Conservation (phyloP, 1,284 basidiomycete genomes). For the Binderoboletus segoi region DNA sequence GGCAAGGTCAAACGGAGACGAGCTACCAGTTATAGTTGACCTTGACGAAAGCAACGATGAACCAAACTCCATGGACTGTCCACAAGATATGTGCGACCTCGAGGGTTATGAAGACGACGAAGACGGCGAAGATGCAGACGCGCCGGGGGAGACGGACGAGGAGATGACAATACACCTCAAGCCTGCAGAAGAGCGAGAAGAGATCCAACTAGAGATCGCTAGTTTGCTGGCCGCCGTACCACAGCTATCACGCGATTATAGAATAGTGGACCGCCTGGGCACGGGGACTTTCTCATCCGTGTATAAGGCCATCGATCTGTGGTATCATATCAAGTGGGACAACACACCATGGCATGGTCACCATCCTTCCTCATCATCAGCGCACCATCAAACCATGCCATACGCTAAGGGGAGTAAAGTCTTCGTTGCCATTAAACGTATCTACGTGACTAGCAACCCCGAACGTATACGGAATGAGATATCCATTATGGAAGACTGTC, state of each 20-base stretch:
- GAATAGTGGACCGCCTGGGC: conserved; percentile 87
- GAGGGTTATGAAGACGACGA: conserved; percentile 43
- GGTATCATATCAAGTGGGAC: conserved; percentile 77
- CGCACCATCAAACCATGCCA: conserved; percentile 57
- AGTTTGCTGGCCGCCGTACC: conserved; percentile 66
- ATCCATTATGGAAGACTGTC: conserved; percentile 84
- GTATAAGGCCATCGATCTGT: conserved; percentile 91
- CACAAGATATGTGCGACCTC: conserved; percentile 35
- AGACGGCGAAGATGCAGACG: conserved; percentile 36
- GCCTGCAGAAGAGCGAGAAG: conserved; percentile 68
- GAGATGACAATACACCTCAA: conserved; percentile 58
- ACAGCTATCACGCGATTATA: conserved; percentile 69
- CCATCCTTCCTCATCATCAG: conserved; percentile 61
- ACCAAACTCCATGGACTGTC: conserved; percentile 39
- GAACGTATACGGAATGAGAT: conserved; percentile 94
- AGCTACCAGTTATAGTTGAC: conserved; percentile 40
- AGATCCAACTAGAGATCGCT: conserved; percentile 77
- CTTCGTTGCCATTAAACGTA: conserved; percentile 95
- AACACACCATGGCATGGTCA: conserved; percentile 80
- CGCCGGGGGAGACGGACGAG: conserved; percentile 53
- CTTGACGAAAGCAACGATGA: conserved; percentile 58
- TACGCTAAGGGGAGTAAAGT: conserved; percentile 52
- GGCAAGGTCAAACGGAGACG: conserved; percentile 24
- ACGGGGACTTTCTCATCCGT: conserved; percentile 99
- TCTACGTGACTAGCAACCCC: conserved; percentile 95